Base-by-base conservation (phyloP, 192 early-diverging fungal species). In the Phycomyces nitens region DNA sequence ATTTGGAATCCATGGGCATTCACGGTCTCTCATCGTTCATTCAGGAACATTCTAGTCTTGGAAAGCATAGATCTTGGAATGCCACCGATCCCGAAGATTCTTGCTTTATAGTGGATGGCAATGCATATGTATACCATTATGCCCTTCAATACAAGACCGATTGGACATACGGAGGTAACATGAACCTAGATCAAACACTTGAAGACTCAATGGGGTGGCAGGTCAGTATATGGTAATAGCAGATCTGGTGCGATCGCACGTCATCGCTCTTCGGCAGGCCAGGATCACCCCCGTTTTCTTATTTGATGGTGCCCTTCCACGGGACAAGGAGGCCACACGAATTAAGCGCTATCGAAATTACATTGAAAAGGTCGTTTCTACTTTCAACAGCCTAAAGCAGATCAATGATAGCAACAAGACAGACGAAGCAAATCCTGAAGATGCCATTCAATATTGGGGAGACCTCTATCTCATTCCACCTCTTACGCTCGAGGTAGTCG, bases 91-190 rank as follows among this genome's bases (percentile, higher is more conserved):
- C 20, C 5, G 21, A 62, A 16, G 43, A 26, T 2, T 43, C 44
- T 20, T 67, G 63, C 14, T 76, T 82, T 64, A 71, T 82, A 10
- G 49, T 82, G 7, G 81, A 82, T 54, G 81, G 81, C 47, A 79
- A 79, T 38, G 81, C 81, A 2, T 82, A 73, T 65, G 73, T 80
- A 15, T 76, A 82, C 43, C 73, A 79, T 59, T 63, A 76, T 2
- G 80, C 80, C 18, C 62, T 29, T 51, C 22, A 47, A 43, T 64
- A 74, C 14, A 62, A 66, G 26, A 61, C 71, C 16, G 73, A 82
- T 60, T 82, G 81, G 81, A 70, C 77, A 21, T 74, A 72, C 55
- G 81, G 81, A 20, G 80, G 79, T 40, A 66, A 52, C 5, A 9
- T 40, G 21, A 54, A 24, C 23, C n/a, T 26, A 47, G 14, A 6